Conservation (phyloP, 352 stramenopile species). For the Pythium aquatile region DNA sequence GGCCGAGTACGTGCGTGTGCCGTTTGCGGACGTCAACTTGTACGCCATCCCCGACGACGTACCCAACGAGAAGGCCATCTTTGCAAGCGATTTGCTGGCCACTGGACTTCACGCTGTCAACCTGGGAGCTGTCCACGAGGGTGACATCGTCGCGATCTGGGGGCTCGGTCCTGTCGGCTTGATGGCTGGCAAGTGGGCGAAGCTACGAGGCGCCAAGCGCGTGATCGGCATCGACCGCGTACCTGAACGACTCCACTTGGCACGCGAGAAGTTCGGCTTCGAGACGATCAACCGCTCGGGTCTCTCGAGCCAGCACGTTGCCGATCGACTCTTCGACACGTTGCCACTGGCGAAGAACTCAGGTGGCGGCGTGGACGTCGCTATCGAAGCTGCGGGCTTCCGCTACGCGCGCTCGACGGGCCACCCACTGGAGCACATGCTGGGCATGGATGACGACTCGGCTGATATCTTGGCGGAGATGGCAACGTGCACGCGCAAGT, state of each 20-base stretch:
- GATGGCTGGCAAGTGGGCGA: constrained; percentile 33
- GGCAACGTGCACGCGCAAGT: constrained; percentile 35
- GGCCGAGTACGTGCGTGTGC: constrained; percentile 52
- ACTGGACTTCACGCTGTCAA: constrained; percentile 37
- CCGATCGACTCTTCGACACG: constrained; percentile 31
- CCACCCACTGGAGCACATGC: constrained; percentile 29
- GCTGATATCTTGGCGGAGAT: constrained; percentile 36
- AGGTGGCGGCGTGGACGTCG: constrained; percentile 36
- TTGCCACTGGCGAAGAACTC: constrained; percentile 28
- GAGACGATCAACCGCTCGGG: constrained; percentile 33
- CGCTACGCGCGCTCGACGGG: constrained; percentile 25
- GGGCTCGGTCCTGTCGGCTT: constrained; percentile 39
- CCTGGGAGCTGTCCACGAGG: constrained; percentile 32
- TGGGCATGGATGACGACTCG: constrained; percentile 29
- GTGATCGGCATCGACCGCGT: constrained; percentile 44
- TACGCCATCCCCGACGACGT: constrained; percentile 29
- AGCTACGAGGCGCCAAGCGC: constrained; percentile 35
- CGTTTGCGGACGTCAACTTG: constrained; percentile 45
- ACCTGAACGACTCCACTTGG: constrained; percentile 32
- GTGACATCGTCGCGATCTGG: constrained; percentile 41
- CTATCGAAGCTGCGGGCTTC: constrained; percentile 41
- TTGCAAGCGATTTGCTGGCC: constrained; percentile 39
- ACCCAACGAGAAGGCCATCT: constrained; percentile 40
- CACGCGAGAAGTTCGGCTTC: constrained; percentile 33
- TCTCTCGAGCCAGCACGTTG: constrained; percentile 29